A percentile compares a stretch with the other conserved stretches of the same genome.
These are phyloP conservation scores for Boechera stricta DNA, from an alignment of 345 rosid genomes.

Conservation along the genomic window DNA sequence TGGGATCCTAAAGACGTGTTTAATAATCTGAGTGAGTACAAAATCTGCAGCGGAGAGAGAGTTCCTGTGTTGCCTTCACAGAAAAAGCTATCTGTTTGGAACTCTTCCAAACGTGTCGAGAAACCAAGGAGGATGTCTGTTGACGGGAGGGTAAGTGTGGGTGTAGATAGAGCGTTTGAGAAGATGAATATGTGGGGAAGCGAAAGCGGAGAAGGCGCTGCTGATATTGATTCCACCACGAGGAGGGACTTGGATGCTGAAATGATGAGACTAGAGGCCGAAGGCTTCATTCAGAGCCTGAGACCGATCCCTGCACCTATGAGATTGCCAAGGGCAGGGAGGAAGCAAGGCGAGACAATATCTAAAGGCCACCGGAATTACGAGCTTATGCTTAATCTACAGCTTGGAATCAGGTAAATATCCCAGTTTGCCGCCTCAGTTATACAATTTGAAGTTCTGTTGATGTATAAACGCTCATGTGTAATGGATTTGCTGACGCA, in stretches of 20 bases:
- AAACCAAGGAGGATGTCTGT: slow-evolving; percentile 72
- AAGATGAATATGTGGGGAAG: slow-evolving; percentile 75
- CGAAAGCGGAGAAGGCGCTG: slow-evolving; percentile 49
- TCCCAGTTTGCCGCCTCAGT: slow-evolving; percentile 9
- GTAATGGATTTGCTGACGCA: slow-evolving; percentile 23
- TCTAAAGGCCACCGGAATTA: slow-evolving; percentile 87
- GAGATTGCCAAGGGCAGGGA: slow-evolving; percentile 63
- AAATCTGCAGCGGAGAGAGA: slow-evolving; percentile 64
- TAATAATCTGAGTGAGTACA: slow-evolving; percentile 40
- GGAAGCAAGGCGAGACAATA: slow-evolving; percentile 87
- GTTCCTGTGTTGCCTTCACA: slow-evolving; percentile 85
- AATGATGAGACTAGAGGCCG: slow-evolving; percentile 51
- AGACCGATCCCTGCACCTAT: slow-evolving; percentile 52
- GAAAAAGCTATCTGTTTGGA: slow-evolving; percentile 77
- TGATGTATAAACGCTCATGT: not conserved
- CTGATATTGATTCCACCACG: slow-evolving; percentile 40
- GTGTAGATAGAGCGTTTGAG: slow-evolving; percentile 74
- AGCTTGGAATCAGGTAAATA: slow-evolving; percentile 66
- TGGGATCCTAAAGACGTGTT: slow-evolving; percentile 79
- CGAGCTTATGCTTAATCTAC: slow-evolving; percentile 94
- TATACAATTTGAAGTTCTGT: not conserved
- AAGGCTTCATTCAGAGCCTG: slow-evolving; percentile 47
- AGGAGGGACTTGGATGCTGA: slow-evolving; percentile 53
- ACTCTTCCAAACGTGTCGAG: slow-evolving; percentile 64
- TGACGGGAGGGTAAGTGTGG: slow-evolving; percentile 85